phyloP scores from a whole-genome alignment of 352 stramenopile genomes.

The Pythium scleroteichum region DNA sequence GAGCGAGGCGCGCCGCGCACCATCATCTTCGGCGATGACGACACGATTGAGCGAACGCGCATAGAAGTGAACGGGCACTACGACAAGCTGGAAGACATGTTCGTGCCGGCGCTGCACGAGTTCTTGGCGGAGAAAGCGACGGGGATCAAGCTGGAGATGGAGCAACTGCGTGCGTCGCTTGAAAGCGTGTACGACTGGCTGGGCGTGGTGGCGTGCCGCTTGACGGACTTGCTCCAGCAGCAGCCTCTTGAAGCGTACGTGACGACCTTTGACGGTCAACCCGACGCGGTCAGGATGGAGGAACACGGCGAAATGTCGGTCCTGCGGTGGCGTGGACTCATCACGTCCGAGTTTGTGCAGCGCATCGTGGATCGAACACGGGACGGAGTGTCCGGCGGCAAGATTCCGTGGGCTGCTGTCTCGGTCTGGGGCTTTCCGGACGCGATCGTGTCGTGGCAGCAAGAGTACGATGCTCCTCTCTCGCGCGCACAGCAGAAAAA shows the following conservation, averaged over 20 bases:
- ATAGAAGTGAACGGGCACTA: constrained; percentile 57
- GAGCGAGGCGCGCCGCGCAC: constrained; percentile 57
- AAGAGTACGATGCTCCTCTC: constrained; percentile 34
- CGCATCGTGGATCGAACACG: constrained; percentile 54
- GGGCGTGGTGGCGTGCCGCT: constrained; percentile 60
- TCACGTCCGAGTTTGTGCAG: constrained; percentile 56
- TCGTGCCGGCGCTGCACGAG: constrained; percentile 55
- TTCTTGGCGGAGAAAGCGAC: constrained; percentile 33
- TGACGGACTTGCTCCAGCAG: constrained; percentile 56
- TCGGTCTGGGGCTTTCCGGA: constrained; percentile 83
- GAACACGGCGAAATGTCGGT: constrained; percentile 39
- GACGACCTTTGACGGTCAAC: constrained; percentile 59
- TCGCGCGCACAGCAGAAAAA: constrained; percentile 25
- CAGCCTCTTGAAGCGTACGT: constrained; percentile 72
- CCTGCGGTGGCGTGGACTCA: constrained; percentile 77
- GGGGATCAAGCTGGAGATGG: constrained; percentile 16
- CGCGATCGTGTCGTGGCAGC: constrained; percentile 66
- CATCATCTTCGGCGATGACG: constrained; percentile 72
- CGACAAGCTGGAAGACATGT: constrained; percentile 45
- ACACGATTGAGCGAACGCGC: constrained; percentile 56
- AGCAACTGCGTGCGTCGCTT: constrained; percentile 32
- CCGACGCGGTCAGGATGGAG: constrained; percentile 43
- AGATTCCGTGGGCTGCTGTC: constrained; percentile 68
- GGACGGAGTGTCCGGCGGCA: constrained; percentile 42
- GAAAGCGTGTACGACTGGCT: constrained; percentile 76